These are phyloP conservation scores for Apiospora pterosperma DNA, from an alignment of 2,329 filamentous ascomycete genomes.

Conservation along the genomic window DNA sequence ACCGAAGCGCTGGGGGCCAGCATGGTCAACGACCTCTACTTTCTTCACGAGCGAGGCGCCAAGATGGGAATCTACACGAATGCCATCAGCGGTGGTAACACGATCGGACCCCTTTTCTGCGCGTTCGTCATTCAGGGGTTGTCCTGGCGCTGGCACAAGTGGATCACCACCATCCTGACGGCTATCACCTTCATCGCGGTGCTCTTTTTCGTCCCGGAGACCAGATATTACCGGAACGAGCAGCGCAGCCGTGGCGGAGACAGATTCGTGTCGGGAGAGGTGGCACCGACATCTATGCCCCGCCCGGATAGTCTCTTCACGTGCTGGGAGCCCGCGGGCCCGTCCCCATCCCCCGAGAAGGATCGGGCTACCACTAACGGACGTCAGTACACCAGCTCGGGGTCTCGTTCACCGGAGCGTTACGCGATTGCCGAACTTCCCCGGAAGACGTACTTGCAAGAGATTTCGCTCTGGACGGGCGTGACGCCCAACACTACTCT, in stretches of 20 bases:
- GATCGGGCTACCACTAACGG: neutral
- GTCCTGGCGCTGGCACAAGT: conserved; percentile 30
- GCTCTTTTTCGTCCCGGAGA: conserved; percentile 28
- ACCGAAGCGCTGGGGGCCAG: conserved; percentile 41
- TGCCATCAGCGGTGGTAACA: conserved; percentile 27
- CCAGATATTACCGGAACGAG: conserved; percentile 14
- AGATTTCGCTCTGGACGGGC: conserved; percentile 24
- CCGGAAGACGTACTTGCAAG: conserved; percentile 21
- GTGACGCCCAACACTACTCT: conserved; percentile 19
- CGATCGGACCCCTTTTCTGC: conserved; percentile 26
- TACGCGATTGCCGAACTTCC: conserved; percentile 7
- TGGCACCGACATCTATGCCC: neutral
- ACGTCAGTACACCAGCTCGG: neutral
- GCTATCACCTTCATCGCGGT: conserved; percentile 24
- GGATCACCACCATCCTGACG: conserved; percentile 25
- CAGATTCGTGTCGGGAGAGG: neutral
- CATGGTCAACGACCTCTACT: conserved; percentile 29
- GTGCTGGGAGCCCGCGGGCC: neutral
- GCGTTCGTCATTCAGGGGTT: conserved; percentile 25
- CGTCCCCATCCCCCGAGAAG: neutral
- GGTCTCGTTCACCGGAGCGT: neutral
- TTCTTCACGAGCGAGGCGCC: conserved; percentile 29
- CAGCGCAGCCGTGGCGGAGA: neutral
- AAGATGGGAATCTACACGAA: conserved; percentile 30
- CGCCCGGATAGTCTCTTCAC: neutral